These are phyloP conservation scores for Erysiphe neolycopersici DNA, from an alignment of 2,329 filamentous ascomycete genomes.

Conservation along the genomic window DNA sequence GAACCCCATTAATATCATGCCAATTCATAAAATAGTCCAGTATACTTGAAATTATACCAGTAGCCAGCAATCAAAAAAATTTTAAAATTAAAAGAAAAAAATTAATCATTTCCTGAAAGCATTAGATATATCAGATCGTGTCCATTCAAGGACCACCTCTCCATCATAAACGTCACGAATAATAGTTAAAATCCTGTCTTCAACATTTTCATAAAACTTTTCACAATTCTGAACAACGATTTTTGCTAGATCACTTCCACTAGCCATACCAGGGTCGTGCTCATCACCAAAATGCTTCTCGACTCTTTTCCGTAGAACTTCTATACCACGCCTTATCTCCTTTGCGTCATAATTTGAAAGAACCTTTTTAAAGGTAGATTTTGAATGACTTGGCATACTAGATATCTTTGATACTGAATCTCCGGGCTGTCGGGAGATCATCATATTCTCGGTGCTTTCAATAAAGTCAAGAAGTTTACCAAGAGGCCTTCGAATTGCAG, in stretches of 20 bases:
- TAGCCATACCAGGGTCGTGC: slow-evolving; percentile 33
- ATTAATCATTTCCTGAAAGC: slow-evolving; percentile 20
- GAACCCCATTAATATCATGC: no score
- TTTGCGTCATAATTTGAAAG: slow-evolving; percentile 55
- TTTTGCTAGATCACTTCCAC: slow-evolving; percentile 21
- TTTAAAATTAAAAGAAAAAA: background rate
- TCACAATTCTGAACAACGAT: slow-evolving; percentile 34
- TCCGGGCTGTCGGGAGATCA: slow-evolving; percentile 29
- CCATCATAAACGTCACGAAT: slow-evolving; percentile 37
- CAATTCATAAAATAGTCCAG: no score
- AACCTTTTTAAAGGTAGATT: slow-evolving; percentile 63
- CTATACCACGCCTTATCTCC: slow-evolving; percentile 73
- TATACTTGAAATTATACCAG: no score
- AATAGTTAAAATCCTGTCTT: slow-evolving; percentile 30
- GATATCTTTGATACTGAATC: slow-evolving; percentile 39
- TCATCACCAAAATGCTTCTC: slow-evolving; percentile 94
- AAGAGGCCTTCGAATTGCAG: slow-evolving; percentile 67
- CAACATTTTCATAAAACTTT: slow-evolving; percentile 32
- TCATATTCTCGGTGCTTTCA: slow-evolving; percentile 56
- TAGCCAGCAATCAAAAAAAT: no score
- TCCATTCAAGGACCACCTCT: slow-evolving; percentile 38
- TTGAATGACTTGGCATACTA: slow-evolving; percentile 57
- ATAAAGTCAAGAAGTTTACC: slow-evolving; percentile 80
- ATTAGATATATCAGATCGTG: slow-evolving; percentile 31
- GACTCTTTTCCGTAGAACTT: slow-evolving; percentile 66